Evolutionary conservation across 106 monocot species (phyloP), one percentile per base, ranked within the genome.

Genomic region (Dioscorea dumetorum): DNA sequence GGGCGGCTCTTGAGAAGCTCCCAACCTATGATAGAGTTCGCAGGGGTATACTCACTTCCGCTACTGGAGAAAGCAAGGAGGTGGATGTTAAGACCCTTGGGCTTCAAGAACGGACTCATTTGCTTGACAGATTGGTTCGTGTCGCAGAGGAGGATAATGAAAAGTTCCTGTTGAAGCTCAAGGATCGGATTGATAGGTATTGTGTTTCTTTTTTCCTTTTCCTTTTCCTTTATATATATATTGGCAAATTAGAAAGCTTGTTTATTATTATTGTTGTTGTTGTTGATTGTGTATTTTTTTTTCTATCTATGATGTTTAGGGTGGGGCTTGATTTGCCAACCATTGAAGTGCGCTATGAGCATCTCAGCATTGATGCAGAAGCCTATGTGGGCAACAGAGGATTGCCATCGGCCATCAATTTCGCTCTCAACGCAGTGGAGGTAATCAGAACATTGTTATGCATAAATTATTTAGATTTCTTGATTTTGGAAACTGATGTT

Each of bases 351-450:
- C 67, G 84, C 4, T 84, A 73, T 32, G 67, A 85, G 66, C 64
- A 80, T 58, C 63, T 85, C 1, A 77, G 67, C 22, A 51, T 85
- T 13, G 64, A 85, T 32, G 80, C 74, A 22, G 67, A 71, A 48
- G 70, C 80, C 3, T 67, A 85, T 74, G 80, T 85, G 20, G 84
- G 84, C 20, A 73, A 66, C 57, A 77, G 84, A 71, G 80, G 79
- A 15, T 31, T 77, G 23, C 80, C 84, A 0, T 77, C 80, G 8
- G 41, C 77, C 13, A 11, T 85, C 12, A 85, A 85, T 60, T 69
- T 62, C 8, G 4, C 50, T 1, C 50, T 72, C 21, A 83, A 83
- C 31, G 53, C 50, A 12, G 3, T 79, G 8, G 83, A 83, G 83
- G 83, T 76, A 82, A 35, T 21, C 6, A 60, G 5, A 8, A 12